phyloP scores from a whole-genome alignment of 2,329 filamentous ascomycete species.

The Amesomyces nigricolor region DNA sequence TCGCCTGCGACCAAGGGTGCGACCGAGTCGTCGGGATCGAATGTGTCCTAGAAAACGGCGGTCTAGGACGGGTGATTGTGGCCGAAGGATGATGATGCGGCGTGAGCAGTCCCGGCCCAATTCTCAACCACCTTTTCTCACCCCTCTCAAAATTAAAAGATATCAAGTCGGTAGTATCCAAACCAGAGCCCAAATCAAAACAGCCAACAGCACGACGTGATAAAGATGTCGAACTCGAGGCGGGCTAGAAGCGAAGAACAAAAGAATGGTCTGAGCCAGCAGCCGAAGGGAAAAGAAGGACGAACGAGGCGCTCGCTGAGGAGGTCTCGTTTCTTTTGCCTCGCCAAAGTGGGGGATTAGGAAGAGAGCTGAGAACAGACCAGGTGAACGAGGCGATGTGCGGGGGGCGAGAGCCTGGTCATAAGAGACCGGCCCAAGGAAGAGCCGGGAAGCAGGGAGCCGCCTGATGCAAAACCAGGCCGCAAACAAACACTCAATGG shows the following conservation, averaged over 20 bases:
- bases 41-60: neutral
- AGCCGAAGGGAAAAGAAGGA: constrained; percentile 42
- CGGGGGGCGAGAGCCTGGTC: constrained; percentile 22
- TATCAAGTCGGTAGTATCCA: constrained; percentile 12
- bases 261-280: constrained; percentile 57
- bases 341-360: constrained; percentile 36
- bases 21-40: constrained; percentile 26
- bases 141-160: constrained; percentile 12
- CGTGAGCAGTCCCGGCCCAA: constrained; percentile 1
- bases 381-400: constrained; percentile 19
- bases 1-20: constrained; percentile 49
- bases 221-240: constrained; percentile 1
- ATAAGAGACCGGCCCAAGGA: constrained; percentile 22
- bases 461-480: constrained; percentile 16
- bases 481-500: constrained; percentile 13
- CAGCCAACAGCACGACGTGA: neutral
- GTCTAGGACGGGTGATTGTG: neutral
- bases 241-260: constrained; percentile 29
- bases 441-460: constrained; percentile 1
- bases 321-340: constrained; percentile 40
- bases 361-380: constrained; percentile 28
- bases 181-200: constrained; percentile 8
- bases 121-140: constrained; percentile 1
- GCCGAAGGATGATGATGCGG: constrained; percentile 13
- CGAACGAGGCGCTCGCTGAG: constrained; percentile 33